Conservation (phyloP, 306 rosid species). For the Cucumis cinereus region DNA sequence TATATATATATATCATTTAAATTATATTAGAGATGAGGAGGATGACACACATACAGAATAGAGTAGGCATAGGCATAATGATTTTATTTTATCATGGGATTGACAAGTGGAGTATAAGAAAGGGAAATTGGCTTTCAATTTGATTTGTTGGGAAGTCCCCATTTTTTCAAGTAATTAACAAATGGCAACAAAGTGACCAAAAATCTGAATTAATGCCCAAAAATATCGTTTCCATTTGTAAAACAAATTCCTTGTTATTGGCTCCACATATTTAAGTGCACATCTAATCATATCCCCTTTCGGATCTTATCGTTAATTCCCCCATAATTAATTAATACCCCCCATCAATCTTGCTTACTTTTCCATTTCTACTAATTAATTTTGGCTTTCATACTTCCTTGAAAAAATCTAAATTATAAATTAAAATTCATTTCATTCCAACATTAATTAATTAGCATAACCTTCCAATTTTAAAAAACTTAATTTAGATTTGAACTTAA, state of each 20-base stretch:
- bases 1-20: too few relatives aligned
- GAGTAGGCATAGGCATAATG: not conserved
- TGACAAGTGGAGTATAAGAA: not conserved
- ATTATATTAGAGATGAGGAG: too few relatives aligned
- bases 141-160: not conserved
- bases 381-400: too few relatives aligned
- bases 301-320: not conserved
- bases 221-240: not conserved
- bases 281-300: not conserved
- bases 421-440: too few relatives aligned
- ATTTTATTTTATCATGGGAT: not conserved
- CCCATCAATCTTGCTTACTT: not conserved
- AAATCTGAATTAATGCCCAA: not conserved
- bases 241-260: not conserved
- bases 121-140: not conserved
- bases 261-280: not conserved
- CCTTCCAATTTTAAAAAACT: too few relatives aligned
- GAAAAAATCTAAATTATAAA: too few relatives aligned
- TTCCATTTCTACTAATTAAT: not conserved
- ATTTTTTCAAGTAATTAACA: not conserved
- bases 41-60: too few relatives aligned
- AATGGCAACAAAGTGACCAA: not conserved
- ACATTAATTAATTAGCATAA: too few relatives aligned
- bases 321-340: not conserved
- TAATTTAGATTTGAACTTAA: too few relatives aligned